These are phyloP conservation scores for Trichoderma sp. DNA, from an alignment of 2,329 filamentous ascomycete species.

Conservation along the genomic window DNA sequence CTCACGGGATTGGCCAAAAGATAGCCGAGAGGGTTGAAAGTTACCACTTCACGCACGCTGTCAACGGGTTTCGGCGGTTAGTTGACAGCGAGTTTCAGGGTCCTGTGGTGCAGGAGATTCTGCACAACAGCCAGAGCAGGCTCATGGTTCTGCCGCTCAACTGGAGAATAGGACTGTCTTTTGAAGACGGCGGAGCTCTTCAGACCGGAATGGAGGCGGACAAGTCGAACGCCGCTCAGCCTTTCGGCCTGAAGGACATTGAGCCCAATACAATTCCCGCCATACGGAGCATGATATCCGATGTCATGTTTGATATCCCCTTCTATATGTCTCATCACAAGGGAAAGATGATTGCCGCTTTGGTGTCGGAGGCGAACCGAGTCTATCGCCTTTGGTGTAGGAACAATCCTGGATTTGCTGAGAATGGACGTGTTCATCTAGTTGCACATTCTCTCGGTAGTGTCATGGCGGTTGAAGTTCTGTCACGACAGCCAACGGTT, in stretches of 20 bases:
- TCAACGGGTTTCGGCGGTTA: constrained; percentile 84
- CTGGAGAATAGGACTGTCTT: constrained; percentile 85
- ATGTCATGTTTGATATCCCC: constrained; percentile 97
- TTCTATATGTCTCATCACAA: constrained; percentile 98
- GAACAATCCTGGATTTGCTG: constrained; percentile 85
- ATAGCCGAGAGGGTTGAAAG: constrained; percentile 92
- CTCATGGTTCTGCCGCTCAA: constrained; percentile 95
- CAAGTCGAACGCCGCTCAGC: constrained; percentile 55
- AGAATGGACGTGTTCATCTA: constrained; percentile 82
- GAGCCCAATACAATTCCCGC: constrained; percentile 88
- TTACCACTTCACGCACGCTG: constrained; percentile 95
- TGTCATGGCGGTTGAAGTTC: constrained; percentile 89
- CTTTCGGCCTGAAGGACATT: constrained; percentile 77
- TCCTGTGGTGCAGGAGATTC: constrained; percentile 70
- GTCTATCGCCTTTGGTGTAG: constrained; percentile 95
- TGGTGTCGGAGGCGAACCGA: constrained; percentile 87
- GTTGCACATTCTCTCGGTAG: constrained; percentile 93
- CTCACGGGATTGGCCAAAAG: constrained; percentile 96
- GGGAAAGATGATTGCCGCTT: constrained; percentile 86
- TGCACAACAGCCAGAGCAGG: constrained; percentile 77
- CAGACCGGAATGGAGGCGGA: constrained; percentile 50
- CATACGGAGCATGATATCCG: constrained; percentile 90
- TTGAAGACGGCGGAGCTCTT: constrained; percentile 74
- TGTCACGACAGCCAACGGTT: constrained; percentile 82
- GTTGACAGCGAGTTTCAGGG: constrained; percentile 82